Base-by-base conservation (phyloP, 495 filamentous ascomycete species). In the Opeltia flavorubescens region DNA sequence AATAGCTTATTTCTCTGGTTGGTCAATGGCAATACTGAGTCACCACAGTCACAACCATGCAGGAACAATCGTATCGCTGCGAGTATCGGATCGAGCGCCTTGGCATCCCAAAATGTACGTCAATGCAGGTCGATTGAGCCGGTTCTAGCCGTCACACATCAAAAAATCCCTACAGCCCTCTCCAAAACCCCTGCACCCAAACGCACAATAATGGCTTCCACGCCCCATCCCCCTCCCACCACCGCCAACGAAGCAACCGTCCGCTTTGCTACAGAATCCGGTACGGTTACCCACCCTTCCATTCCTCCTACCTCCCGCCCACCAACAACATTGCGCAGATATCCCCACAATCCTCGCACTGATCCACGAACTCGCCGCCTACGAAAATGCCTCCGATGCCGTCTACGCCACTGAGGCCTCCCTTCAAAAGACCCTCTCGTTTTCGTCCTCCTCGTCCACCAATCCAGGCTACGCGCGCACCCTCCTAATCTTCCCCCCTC, bases 281-380 rank as follows among this genome's bases (percentile, higher is more conserved):
- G 44, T 47, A 47, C 25, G 44, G 6, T 17, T 21, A 29, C n/a
- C 36, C 15, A 9, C 15, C 15, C 30, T 33, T 7, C 36, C 25
- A 44, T 31, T 13, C 18, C 42, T 9, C 29, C 5, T 2, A 44
- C n/a, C 21, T 30, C 2, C 17, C 42, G 18, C 5, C 12, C 11
- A 23, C 26, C 42, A 44, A 29, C 21, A 24, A 15, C 47, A 45
- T 51, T 52, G 17, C 30, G n/a, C 57, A 95, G 89, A 96, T 54
- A 78, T 94, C 46, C 78, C 79, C 28, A 65, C 70, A 12, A 95
- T 96, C 61, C 77, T 94, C 50, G 61, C 77, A 49, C 66, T 95
- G 54, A 93, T 98, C 65, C 76, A 77, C 46, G 89, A 91, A 56
- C 78, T 96, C 4, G 89, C 91, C 51, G 74, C 78, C 55, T 95